Percentiles rank a stretch among this genome's conserved stretches.
Conservation (phyloP, 192 early-diverging fungal genomes). For the Rhizoclosmatium globosum region DNA sequence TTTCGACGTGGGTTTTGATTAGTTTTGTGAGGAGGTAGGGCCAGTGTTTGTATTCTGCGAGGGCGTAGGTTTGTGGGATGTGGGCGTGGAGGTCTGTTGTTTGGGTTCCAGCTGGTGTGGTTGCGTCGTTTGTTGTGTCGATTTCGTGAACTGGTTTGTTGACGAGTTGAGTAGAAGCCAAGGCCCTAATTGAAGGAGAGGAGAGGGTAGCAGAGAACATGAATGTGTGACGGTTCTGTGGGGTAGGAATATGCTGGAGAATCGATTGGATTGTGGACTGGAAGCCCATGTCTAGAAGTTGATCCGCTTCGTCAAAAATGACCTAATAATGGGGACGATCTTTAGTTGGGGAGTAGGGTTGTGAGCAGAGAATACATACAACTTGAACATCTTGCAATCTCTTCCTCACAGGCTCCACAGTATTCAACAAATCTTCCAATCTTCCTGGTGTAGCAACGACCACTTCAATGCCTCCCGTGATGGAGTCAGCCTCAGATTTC, state of each 20-base stretch:
- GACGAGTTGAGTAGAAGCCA: slow-evolving; percentile 26
- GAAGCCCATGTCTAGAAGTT: slow-evolving; percentile 76
- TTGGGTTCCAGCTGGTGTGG: background rate
- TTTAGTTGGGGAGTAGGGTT: background rate
- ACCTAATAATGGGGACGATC: slow-evolving; percentile 41
- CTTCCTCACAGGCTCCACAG: background rate
- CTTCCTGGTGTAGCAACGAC: slow-evolving; percentile 94
- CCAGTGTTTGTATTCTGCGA: slow-evolving; percentile 70
- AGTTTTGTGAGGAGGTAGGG: slow-evolving; percentile 68
- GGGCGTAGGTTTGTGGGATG: slow-evolving; percentile 80
- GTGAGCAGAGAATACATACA: background rate
- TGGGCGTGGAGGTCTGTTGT: slow-evolving; percentile 58
- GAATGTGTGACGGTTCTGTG: slow-evolving; percentile 78
- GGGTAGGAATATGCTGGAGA: slow-evolving; percentile 69
- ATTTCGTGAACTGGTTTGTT: slow-evolving; percentile 30
- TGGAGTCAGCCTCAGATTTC: background rate
- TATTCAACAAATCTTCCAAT: slow-evolving; percentile 87
- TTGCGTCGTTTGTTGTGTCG: slow-evolving; percentile 18
- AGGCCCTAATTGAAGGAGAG: background rate
- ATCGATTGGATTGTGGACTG: slow-evolving; percentile 29
- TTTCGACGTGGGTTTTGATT: slow-evolving; percentile 48
- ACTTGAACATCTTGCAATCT: slow-evolving; percentile 19
- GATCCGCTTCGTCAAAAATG: slow-evolving; percentile 95
- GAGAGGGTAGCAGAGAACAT: slow-evolving; percentile 95
- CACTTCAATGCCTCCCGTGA: slow-evolving; percentile 61